phyloP scores from a whole-genome alignment of 2,329 filamentous ascomycete species.

The Aspergillus carbonarius region DNA sequence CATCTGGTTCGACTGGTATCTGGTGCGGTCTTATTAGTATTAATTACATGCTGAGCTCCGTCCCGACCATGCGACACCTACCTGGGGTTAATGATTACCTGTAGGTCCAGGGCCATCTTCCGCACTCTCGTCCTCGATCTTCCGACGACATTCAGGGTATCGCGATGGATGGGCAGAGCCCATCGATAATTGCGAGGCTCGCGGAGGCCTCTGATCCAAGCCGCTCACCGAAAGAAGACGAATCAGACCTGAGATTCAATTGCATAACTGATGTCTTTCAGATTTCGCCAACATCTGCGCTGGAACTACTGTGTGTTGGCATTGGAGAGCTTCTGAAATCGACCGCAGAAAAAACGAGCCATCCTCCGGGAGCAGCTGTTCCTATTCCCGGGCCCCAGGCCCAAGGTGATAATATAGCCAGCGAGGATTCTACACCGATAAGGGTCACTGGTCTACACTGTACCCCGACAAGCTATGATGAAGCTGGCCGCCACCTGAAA shows the following conservation, averaged over 20 bases:
- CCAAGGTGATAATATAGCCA: constrained; percentile 27
- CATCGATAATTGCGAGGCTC: background rate
- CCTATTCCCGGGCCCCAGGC: constrained; percentile 56
- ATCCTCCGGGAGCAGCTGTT: constrained; percentile 5
- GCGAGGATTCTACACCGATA: constrained; percentile 22
- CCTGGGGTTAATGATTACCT: constrained; percentile 25
- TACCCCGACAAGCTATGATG: constrained; percentile 39
- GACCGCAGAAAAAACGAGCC: constrained; percentile 61
- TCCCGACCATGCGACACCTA: constrained; percentile 37
- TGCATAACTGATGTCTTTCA: constrained; percentile 55
- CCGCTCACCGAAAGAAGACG: background rate
- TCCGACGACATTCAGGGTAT: constrained; percentile 11
- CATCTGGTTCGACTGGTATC: constrained; percentile 1
- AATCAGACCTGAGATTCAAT: background rate
- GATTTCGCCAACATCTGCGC: constrained; percentile 69
- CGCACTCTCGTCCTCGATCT: constrained; percentile 12
- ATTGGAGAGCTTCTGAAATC: constrained; percentile 54
- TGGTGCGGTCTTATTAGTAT: constrained; percentile 2
- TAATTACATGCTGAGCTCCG: constrained; percentile 13
- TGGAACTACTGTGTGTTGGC: constrained; percentile 73
- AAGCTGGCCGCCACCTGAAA: constrained; percentile 66
- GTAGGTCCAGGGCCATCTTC: constrained; percentile 26
- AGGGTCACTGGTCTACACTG: constrained; percentile 36
- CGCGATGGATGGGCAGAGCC: constrained; percentile 23
- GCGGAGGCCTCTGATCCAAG: background rate